Evolutionary conservation across 176 grass and related monocot genomes (phyloP).

Genomic region (Avena sativa): DNA sequence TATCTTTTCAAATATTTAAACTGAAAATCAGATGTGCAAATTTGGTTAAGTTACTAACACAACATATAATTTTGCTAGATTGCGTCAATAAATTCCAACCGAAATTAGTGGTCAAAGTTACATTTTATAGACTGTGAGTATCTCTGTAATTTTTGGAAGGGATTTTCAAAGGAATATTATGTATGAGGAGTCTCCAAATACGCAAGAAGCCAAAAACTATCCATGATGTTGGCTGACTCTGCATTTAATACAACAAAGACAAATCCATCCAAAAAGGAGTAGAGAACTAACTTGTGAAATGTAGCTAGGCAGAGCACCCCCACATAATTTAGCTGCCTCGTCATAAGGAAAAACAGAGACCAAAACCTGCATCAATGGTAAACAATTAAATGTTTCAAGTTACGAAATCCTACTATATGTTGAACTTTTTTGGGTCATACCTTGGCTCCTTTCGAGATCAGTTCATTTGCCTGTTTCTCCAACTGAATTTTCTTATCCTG

Average conservation of each 20-base stretch:
- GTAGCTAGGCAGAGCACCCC: slow-evolving; percentile 80
- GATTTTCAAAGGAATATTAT: not conserved
- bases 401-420: not conserved
- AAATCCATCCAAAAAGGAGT: not conserved
- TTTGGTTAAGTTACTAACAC: not conserved
- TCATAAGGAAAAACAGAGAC: slow-evolving; percentile 80
- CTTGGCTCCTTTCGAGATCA: slow-evolving; percentile 74
- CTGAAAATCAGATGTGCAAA: not conserved
- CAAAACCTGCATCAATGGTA: slow-evolving; percentile 55
- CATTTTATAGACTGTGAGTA: not conserved
- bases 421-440: slow-evolving; percentile 37
- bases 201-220: not conserved
- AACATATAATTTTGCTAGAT: not conserved
- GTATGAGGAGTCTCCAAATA: not conserved
- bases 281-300: slow-evolving; percentile 67
- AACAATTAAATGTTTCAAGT: slow-evolving; percentile 19
- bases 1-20: not conserved
- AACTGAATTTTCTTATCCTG: slow-evolving; percentile 61
- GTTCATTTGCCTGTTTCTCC: slow-evolving; percentile 73
- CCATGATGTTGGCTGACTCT: not conserved
- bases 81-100: not conserved
- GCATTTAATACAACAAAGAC: not conserved
- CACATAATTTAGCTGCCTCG: slow-evolving; percentile 72
- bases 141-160: not conserved
- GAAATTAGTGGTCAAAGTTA: not conserved